Percentiles rank a stretch among this genome's conserved stretches.
Evolutionary conservation across 1,139 yeast genomes (phyloP).

Genomic region (Taiozyma sp.): DNA sequence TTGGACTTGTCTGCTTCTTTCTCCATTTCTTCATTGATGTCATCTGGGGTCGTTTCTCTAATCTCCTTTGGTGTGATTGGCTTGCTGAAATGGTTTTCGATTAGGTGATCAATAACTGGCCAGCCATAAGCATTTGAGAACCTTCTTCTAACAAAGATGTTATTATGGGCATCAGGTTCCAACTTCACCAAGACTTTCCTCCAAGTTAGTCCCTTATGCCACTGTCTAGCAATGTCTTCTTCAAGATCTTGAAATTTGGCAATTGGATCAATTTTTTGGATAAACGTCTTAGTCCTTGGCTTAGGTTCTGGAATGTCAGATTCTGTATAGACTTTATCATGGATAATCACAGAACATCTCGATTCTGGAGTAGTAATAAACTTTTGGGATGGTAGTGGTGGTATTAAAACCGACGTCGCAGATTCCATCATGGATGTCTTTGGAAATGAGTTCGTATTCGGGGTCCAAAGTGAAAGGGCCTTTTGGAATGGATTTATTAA

Average conservation of each 20-base stretch:
- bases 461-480: slow-evolving; percentile 19
- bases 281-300: slow-evolving; percentile 12
- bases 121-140: slow-evolving; percentile 97
- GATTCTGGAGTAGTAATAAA: slow-evolving; percentile 63
- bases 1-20: neutral
- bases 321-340: slow-evolving; percentile 72
- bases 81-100: slow-evolving; percentile 53
- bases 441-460: slow-evolving; percentile 35
- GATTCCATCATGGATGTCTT: slow-evolving; percentile 77
- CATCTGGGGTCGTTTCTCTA: slow-evolving; percentile 2
- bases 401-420: slow-evolving; percentile 75
- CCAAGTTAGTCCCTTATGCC: slow-evolving; percentile 84
- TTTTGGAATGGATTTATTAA: slow-evolving; percentile 20
- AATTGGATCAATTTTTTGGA: slow-evolving; percentile 20
- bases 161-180: slow-evolving; percentile 95
- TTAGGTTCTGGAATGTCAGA: slow-evolving; percentile 52
- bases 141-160: slow-evolving; percentile 82
- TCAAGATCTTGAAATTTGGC: slow-evolving; percentile 37
- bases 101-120: slow-evolving; percentile 86
- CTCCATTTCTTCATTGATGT: neutral
- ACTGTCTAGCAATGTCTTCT: slow-evolving; percentile 75
- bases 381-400: slow-evolving; percentile 74
- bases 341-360: slow-evolving; percentile 56
- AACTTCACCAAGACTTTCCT: slow-evolving; percentile 83
- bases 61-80: neutral